Evolutionary conservation across 352 stramenopile genomes (phyloP).

Genomic region (Elongisporangium anandrum): DNA sequence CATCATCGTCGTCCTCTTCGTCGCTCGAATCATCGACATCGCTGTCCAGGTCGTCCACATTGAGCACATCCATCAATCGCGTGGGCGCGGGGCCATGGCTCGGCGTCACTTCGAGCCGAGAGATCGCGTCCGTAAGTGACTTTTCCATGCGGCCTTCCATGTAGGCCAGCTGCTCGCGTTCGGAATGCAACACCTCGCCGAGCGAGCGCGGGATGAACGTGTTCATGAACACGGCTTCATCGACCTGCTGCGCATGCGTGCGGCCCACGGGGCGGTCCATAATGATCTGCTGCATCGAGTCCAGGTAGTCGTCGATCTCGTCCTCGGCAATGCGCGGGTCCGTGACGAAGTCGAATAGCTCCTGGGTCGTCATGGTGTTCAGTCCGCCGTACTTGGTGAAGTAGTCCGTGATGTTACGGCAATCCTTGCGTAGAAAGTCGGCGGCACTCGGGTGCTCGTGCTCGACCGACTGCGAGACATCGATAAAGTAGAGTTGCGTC

Average conservation of each 20-base stretch:
- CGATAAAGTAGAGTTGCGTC: constrained; percentile 96
- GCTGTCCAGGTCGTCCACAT: constrained; percentile 53
- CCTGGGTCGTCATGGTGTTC: constrained; percentile 92
- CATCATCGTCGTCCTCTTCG: constrained; percentile 41
- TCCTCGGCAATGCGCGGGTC: constrained; percentile 65
- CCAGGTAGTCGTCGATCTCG: constrained; percentile 81
- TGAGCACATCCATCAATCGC: constrained; percentile 72
- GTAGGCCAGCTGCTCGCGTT: constrained; percentile 83
- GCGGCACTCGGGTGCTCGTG: constrained; percentile 96
- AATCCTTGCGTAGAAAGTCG: constrained; percentile 98
- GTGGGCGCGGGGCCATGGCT: constrained; percentile 16
- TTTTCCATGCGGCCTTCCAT: constrained; percentile 86
- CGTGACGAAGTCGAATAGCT: constrained; percentile 97
- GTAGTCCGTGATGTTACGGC: constrained; percentile 96
- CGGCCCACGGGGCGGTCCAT: constrained; percentile 54
- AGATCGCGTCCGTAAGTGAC: constrained; percentile 73
- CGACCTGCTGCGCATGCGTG: constrained; percentile 81
- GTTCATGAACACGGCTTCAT: constrained; percentile 93
- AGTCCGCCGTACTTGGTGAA: constrained; percentile 90
- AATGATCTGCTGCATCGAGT: constrained; percentile 88
- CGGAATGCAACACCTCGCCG: constrained; percentile 90
- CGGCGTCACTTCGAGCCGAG: constrained; percentile 54
- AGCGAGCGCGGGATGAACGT: constrained; percentile 94
- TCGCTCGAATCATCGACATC: constrained; percentile 38
- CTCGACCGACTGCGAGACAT: constrained; percentile 98